A percentile compares a stretch with the other conserved stretches of the same genome.
phyloP scores from a whole-genome alignment of 257 asterid species.

The Penstemon eatonii region DNA sequence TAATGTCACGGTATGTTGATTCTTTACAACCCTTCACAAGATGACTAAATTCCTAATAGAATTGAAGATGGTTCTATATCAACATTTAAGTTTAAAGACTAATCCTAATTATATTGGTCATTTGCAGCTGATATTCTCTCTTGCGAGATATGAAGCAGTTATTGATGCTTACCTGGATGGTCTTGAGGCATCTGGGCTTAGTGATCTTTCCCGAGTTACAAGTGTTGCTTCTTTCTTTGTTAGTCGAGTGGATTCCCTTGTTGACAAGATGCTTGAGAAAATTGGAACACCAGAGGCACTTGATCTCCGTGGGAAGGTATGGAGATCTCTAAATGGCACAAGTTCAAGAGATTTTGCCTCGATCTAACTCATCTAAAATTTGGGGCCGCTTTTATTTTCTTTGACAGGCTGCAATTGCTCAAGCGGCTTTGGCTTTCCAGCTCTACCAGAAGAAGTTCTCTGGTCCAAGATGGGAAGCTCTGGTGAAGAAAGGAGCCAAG shows the following conservation, averaged over 20 bases:
- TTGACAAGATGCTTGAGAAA: constrained; percentile 96
- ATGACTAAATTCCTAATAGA: not conserved
- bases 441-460: constrained; percentile 95
- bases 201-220: constrained; percentile 88
- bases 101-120: constrained; percentile 26
- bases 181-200: constrained; percentile 95
- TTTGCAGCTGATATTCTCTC: constrained; percentile 91
- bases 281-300: constrained; percentile 95
- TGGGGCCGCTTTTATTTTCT: not conserved
- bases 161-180: constrained; percentile 99
- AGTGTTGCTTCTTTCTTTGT: constrained; percentile 98
- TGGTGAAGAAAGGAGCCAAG: constrained; percentile 98
- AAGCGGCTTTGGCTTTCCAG: constrained; percentile 91
- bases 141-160: constrained; percentile 94
- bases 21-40: constrained; percentile 3
- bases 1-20: constrained; percentile 84
- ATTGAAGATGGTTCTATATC: not conserved
- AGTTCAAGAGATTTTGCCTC: not conserved
- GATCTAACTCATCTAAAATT: constrained; percentile 6
- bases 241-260: constrained; percentile 93
- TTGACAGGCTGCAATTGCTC: constrained; percentile 96
- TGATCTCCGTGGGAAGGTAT: constrained; percentile 93
- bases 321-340: not conserved
- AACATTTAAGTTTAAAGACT: constrained; percentile 20
- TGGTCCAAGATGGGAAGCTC: constrained; percentile 98